These are phyloP conservation scores for Carex kokanica DNA, from an alignment of 176 grass and related monocot species.

Conservation along the genomic window DNA sequence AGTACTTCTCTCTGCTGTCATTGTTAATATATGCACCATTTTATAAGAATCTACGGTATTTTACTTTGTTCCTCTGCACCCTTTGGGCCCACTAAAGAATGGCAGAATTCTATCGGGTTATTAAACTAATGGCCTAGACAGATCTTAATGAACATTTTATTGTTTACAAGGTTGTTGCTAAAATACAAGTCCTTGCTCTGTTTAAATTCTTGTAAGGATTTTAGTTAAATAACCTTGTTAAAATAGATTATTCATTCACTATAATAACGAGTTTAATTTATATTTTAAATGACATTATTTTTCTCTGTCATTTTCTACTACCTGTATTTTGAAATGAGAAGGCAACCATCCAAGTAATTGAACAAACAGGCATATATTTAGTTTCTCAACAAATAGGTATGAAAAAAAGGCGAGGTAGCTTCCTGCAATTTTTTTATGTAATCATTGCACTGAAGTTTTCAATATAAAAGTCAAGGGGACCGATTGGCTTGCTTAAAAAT, in stretches of 20 bases:
- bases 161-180: background rate
- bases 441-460: background rate
- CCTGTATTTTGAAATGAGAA: background rate
- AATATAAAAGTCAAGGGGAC: background rate
- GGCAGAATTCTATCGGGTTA: background rate
- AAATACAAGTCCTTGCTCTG: background rate
- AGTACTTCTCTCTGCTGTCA: conserved; percentile 23
- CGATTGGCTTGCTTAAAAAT: background rate
- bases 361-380: background rate
- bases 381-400: background rate
- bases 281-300: background rate
- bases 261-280: background rate
- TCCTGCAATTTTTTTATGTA: background rate
- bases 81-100: background rate
- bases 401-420: background rate
- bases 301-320: background rate
- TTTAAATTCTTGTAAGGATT: background rate
- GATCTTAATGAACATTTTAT: background rate
- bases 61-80: background rate
- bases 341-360: background rate
- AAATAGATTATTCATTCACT: background rate
- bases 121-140: background rate
- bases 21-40: background rate
- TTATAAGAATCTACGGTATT: background rate
- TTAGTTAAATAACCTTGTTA: background rate